phyloP scores from a whole-genome alignment of 768 basidiomycete species.

The Mycena filopes region DNA sequence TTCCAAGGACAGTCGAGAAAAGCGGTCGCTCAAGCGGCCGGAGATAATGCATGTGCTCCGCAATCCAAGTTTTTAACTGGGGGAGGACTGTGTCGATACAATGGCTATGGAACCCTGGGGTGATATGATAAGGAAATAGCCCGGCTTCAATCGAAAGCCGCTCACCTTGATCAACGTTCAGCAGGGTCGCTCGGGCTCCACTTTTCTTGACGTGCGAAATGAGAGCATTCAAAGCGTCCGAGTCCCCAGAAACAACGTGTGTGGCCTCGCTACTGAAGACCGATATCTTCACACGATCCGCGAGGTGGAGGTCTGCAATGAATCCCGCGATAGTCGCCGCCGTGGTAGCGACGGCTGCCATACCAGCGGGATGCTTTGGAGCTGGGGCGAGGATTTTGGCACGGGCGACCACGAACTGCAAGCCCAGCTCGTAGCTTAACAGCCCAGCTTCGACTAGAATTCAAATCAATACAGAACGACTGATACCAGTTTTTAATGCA shows the following conservation, averaged over 20 bases:
- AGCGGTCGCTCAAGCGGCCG: conserved; percentile 39
- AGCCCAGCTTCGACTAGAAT: conserved; percentile 41
- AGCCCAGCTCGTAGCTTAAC: conserved; percentile 41
- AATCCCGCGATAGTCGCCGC: conserved; percentile 37
- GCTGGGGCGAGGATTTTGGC: conserved; percentile 43
- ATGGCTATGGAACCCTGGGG: conserved; percentile 48
- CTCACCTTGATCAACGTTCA: conserved; percentile 47
- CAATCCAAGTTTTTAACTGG: conserved; percentile 37
- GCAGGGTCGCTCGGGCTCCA: conserved; percentile 39
- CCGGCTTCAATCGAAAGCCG: neutral
- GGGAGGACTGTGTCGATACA: conserved; percentile 42
- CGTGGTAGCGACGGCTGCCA: conserved; percentile 45
- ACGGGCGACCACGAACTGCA: conserved; percentile 44
- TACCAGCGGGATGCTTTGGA: conserved; percentile 42
- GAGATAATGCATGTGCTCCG: conserved; percentile 34
- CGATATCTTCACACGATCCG: conserved; percentile 40
- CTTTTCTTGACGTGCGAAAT: conserved; percentile 41
- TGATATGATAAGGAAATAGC: neutral
- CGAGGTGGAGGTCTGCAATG: conserved; percentile 37
- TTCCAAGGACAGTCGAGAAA: conserved; percentile 45
- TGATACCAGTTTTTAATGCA: neutral
- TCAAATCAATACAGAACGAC: neutral
- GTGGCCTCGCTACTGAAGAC: conserved; percentile 43
- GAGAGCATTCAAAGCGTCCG: conserved; percentile 39
- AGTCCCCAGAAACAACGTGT: conserved; percentile 44